phyloP scores from a whole-genome alignment of 805 yeast genomes.

The Metschnikowia gruessii region DNA sequence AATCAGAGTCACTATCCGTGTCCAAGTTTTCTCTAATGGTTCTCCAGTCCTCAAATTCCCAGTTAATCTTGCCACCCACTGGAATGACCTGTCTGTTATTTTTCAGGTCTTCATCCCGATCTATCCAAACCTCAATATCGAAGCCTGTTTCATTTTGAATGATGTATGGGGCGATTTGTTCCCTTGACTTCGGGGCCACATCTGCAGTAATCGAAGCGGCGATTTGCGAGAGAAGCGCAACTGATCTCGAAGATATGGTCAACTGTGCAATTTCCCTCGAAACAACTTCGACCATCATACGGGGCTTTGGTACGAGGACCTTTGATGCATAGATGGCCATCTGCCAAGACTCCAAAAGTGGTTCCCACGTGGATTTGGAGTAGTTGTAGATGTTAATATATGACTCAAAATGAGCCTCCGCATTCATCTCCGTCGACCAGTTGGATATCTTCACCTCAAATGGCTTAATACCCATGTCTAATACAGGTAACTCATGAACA shows the following conservation, averaged over 20 bases:
- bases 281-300: conserved; percentile 62
- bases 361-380: conserved; percentile 92
- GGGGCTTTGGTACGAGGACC: conserved; percentile 42
- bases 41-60: conserved; percentile 97
- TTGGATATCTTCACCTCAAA: conserved; percentile 67
- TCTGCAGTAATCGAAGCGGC: conserved; percentile 55
- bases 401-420: conserved; percentile 62
- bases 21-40: conserved; percentile 75
- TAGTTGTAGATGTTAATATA: conserved; percentile 79
- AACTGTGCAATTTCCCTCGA: conserved; percentile 76
- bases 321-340: conserved; percentile 67
- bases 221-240: conserved; percentile 73
- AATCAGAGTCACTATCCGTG: conserved; percentile 58
- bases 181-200: conserved; percentile 58
- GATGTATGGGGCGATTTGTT: conserved; percentile 77
- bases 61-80: conserved; percentile 55
- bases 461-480: conserved; percentile 71
- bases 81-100: conserved; percentile 35
- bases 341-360: conserved; percentile 85
- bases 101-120: conserved; percentile 37
- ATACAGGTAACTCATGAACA: conserved; percentile 83
- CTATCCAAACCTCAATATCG: conserved; percentile 77
- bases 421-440: conserved; percentile 84
- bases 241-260: conserved; percentile 75
- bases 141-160: conserved; percentile 84